Base-by-base conservation (phyloP, 495 filamentous ascomycete genomes). In the Lichenothelia convexa region DNA sequence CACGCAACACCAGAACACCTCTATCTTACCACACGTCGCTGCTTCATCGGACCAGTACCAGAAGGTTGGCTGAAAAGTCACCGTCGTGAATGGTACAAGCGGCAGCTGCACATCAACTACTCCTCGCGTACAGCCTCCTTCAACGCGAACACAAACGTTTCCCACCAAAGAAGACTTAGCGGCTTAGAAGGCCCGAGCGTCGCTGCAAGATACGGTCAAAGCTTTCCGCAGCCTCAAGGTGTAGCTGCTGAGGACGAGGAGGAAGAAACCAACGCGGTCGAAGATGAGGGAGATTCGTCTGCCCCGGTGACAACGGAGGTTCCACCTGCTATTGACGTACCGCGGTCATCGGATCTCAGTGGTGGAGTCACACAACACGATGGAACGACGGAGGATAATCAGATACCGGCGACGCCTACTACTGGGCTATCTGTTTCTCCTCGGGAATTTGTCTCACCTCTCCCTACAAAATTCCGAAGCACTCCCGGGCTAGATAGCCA, bases 31-130 rank as follows among this genome's bases (percentile, higher is more conserved):
- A 68, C 63, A 27, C 59, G 71, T 18, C 63, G 74, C 22, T 68
- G 65, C 48, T 79, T 79, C 51, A 75, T 79, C 43, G 74, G 74
- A 6, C 74, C 74, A 16, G 72, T 79, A 23, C 74, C 74, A 3
- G 65, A 71, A 43, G 73, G 71, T 35, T 79, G 74, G 74, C 58
- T 77, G 33, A 73, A 74, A 35, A 67, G 62, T 36, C 69, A 77
- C 51, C 64, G 70, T 31, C 71, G 71, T 34, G 60, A 67, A 11
- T 77, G 73, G 73, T 77, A 74, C 48, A 62, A 53, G 42, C 56
- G 60, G 32, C 58, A 70, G 24, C 41, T 76, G 1, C 60, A 53
- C 29, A 55, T 70, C 30, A 67, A 74, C 33, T 73, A 75, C 46
- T 65, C 66, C n/a, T 69, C 68, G 5, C 58, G 64, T 26, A 54